A percentile compares a stretch with the other conserved stretches of the same genome.
Conservation (phyloP, 306 rosid species). For the Betula pendula region DNA sequence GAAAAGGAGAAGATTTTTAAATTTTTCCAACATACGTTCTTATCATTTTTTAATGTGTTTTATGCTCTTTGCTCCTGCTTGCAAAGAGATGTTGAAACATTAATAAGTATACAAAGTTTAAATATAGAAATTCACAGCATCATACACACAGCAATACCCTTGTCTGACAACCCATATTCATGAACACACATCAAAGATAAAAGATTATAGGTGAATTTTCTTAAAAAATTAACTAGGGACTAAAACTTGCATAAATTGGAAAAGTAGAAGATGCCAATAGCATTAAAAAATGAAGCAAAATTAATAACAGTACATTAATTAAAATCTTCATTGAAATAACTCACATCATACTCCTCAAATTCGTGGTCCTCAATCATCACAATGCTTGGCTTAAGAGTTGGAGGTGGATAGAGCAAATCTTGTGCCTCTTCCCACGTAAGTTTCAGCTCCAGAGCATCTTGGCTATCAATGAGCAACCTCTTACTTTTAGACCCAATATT, state of each 20-base stretch:
- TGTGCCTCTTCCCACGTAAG: slow-evolving; percentile 99
- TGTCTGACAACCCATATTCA: background rate
- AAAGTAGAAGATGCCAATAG: background rate
- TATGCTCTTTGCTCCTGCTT: too few species aligned
- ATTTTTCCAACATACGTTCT: too few species aligned
- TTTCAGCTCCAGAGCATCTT: slow-evolving; percentile 86
- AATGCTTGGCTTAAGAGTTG: slow-evolving; percentile 80
- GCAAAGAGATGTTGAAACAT: too few species aligned
- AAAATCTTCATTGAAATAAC: slow-evolving; percentile 26
- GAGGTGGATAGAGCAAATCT: slow-evolving; percentile 95
- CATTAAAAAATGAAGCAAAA: background rate
- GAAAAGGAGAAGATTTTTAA: background rate
- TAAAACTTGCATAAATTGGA: background rate
- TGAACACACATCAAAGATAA: background rate
- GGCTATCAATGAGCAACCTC: slow-evolving; percentile 93
- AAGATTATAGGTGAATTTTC: background rate
- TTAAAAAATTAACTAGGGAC: background rate
- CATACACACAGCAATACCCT: background rate
- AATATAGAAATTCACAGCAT: background rate
- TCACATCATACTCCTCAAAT: slow-evolving; percentile 94
- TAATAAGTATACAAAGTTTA: too few species aligned
- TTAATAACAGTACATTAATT: background rate
- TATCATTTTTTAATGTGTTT: too few species aligned
- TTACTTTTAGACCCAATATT: slow-evolving; percentile 94
- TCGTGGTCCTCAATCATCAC: slow-evolving; percentile 83